Base-by-base conservation (phyloP, 1,139 yeast genomes). In the Arxiozyma slooffiae region DNA sequence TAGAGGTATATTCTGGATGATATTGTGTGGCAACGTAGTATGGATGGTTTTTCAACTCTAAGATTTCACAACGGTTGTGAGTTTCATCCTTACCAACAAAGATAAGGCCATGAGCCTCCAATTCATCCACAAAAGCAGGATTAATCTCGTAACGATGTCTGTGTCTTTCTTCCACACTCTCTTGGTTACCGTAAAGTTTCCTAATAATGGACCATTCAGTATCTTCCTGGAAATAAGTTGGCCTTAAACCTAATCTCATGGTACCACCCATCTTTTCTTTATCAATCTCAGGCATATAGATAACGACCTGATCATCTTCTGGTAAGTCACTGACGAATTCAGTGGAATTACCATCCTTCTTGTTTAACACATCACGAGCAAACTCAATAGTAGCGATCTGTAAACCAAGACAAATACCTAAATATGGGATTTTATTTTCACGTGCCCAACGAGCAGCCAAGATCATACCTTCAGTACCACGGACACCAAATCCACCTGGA, bases 381-480 rank as follows among this genome's bases (percentile, higher is more conserved):
- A 82, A 89, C 68, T 94, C 98, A 65, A 92, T 90, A 47, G 90
- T 95, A 17, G 97, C 98, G 65, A 94, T 80, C 74, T 94, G 99
- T 73, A 94, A 82, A 56, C 99, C 99, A 56, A 94, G 80, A 73
- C 99, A 94, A 56, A 94, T 95, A 66, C 99, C 99, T 66, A 94
- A 77, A 70, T 83, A 94, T 50, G 99, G 99, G 52, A 89, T 79
- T 63, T 84, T 78, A 72, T 89, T 89, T 70, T 86, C 96, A 73
- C 99, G 84, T 23, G 98, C 98, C 82, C 95, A 94, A 69, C 86
- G 85, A 51, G 97, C 96, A 55, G 97, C 98, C 38, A 89, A 75
- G 68, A 94, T 75, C 99, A 94, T 94, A 64, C 98, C 98, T 73
- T 92, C 97, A 55, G 89, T 88, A 71, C 99, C 99, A 71, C 98